Base-by-base conservation (phyloP, 352 stramenopile species). In the Globisporangium camurandrum region DNA sequence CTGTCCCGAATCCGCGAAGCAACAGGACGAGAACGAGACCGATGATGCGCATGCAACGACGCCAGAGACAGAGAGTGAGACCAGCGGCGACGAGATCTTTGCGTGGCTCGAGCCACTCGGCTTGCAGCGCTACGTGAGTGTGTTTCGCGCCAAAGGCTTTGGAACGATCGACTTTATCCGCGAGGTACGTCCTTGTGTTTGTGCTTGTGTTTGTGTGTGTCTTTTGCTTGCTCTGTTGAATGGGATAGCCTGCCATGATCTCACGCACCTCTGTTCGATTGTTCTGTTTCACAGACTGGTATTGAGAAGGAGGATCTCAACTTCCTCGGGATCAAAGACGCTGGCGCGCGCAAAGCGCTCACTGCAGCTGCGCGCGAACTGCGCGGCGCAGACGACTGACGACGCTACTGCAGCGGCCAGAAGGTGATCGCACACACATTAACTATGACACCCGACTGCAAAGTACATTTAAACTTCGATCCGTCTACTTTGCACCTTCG, bases 261-360 rank as follows among this genome's bases (percentile, higher is more conserved):
- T n/a, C n/a, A n/a, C n/a, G n/a, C n/a, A 3, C 12, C 8, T 6
- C 17, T 27, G 6, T 24, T 17, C 5, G 4, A 33, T 14, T 47
- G 24, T n/a, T 9, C 4, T 16, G 12, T 2, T 27, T 44, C 50
- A 20, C 39, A 93, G 83, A 93, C 80, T 48, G 83, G 83, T 11
- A 88, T 93, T 44, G 80, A 88, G 44, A 84, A 78, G 49, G 83
- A 90, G 47, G 83, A 93, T 39, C 59, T 93, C 11, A 91, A 93
- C 61, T 93, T 93, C 46, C 56, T 93, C 37, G 78, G 76, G 34
- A 88, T 93, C 45, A 84, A 86, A 34, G 77, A 88, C 51, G 27
- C 73, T 1, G 37, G 65, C 3, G 76, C 75, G 8, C 68, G 78
- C n/a, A 77, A 78, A 54, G 52, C 70, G 27, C 71, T 93, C 52